Conservation (phyloP, 495 filamentous ascomycete genomes). For the Penicillium bialowiezense region DNA sequence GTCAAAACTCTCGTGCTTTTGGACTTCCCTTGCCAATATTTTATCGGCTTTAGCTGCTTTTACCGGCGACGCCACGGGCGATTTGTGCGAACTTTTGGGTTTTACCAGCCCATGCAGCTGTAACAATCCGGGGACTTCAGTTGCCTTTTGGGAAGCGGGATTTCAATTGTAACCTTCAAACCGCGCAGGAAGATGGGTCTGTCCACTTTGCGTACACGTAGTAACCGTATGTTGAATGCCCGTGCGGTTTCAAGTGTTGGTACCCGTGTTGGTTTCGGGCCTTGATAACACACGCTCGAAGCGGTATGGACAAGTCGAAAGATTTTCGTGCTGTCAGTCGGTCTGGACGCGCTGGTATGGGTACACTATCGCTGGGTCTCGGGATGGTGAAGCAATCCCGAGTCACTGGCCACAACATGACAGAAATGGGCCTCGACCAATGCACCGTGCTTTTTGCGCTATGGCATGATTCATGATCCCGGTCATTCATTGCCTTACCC, state of each 20-base stretch:
- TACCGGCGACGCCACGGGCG: neutral
- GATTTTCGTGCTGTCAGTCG: neutral
- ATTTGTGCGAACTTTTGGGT: neutral
- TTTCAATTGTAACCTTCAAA: neutral
- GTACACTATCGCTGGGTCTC: neutral
- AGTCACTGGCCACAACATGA: neutral
- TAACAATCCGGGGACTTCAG: constrained; percentile 2
- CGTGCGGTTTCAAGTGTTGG: neutral
- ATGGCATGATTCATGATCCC: constrained; percentile 3
- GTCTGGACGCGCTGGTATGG: no score
- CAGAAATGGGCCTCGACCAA: neutral
- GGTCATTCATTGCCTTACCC: neutral
- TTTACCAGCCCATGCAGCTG: neutral
- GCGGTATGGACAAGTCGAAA: neutral
- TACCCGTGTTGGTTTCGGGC: neutral
- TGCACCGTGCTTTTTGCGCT: neutral
- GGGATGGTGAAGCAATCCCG: neutral
- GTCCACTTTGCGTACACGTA: neutral
- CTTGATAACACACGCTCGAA: neutral
- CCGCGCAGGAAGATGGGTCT: neutral
- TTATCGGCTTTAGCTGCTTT: neutral
- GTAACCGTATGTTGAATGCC: neutral
- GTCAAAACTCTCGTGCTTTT: constrained; percentile 2
- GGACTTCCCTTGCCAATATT: neutral
- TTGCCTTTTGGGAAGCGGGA: neutral